Percentiles rank a stretch among this genome's conserved stretches.
These are phyloP conservation scores for Zostera marina DNA, from an alignment of 116 monocot genomes.

Conservation along the genomic window DNA sequence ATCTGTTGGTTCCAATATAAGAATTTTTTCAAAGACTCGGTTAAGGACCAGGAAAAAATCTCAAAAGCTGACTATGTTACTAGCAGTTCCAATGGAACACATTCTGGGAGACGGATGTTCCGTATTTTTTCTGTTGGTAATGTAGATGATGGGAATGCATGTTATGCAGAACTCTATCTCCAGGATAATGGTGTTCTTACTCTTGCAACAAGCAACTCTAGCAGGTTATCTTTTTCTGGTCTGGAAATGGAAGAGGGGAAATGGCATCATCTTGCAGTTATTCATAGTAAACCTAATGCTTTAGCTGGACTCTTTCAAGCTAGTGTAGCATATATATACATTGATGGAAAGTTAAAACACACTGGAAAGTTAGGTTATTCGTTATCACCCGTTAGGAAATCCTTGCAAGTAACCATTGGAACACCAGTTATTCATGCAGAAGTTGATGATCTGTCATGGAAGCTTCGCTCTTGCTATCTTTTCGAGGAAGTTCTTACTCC, in stretches of 20 bases:
- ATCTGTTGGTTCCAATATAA: constrained; percentile 93
- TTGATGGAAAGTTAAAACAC: constrained; percentile 88
- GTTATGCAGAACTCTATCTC: constrained; percentile 72
- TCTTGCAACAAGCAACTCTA: constrained; percentile 81
- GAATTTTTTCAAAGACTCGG: constrained; percentile 37
- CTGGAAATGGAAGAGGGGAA: constrained; percentile 83
- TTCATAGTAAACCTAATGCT: constrained; percentile 98
- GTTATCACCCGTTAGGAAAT: constrained; percentile 78
- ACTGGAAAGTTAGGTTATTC: constrained; percentile 97
- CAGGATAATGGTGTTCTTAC: constrained; percentile 80
- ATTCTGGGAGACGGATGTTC: constrained; percentile 35
- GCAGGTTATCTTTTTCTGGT: constrained; percentile 64
- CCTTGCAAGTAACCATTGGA: constrained; percentile 83
- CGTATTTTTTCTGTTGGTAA: constrained; percentile 88
- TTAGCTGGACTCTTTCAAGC: constrained; percentile 95
- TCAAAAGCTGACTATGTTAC: constrained; percentile 20
- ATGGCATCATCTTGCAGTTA: constrained; percentile 97
- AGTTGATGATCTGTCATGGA: constrained; percentile 69
- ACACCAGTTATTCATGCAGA: constrained; percentile 49
- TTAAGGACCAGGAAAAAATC: constrained; percentile 41
- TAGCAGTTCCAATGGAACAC: constrained; percentile 10
- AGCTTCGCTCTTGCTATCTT: constrained; percentile 82
- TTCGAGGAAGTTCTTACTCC: constrained; percentile 97
- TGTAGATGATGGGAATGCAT: constrained; percentile 53
- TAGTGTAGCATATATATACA: constrained; percentile 77